Conservation (phyloP, 1,139 yeast genomes). For the Sugiyamaella sp. region DNA sequence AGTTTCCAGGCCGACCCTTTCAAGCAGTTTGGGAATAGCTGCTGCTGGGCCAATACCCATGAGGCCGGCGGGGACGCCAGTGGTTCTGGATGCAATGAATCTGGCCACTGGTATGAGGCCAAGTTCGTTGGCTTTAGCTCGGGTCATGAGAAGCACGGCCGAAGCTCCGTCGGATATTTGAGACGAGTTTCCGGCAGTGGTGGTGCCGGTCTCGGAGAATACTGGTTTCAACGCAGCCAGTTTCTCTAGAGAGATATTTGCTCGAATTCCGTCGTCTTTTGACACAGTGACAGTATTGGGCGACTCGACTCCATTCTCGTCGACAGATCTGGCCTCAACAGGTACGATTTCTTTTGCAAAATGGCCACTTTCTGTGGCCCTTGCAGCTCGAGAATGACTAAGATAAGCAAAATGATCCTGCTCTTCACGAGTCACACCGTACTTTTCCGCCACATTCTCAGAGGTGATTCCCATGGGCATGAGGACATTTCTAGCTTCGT, state of each 20-base stretch:
- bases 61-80: constrained; percentile 46
- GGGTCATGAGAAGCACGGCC: constrained; percentile 46
- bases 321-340: constrained; percentile 40
- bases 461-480: constrained; percentile 50
- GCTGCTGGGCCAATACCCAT: constrained; percentile 51
- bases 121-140: constrained; percentile 44
- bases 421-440: constrained; percentile 39
- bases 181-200: constrained; percentile 51
- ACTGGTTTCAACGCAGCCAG: constrained; percentile 45
- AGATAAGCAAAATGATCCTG: constrained; percentile 47
- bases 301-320: constrained; percentile 30
- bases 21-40: constrained; percentile 37
- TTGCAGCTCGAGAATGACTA: constrained; percentile 46
- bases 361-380: constrained; percentile 45
- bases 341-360: constrained; percentile 48
- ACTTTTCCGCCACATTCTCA: constrained; percentile 44
- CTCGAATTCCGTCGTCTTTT: constrained; percentile 46
- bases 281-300: constrained; percentile 28
- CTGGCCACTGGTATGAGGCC: constrained; percentile 49
- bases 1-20: constrained; percentile 27
- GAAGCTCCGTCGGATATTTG: constrained; percentile 52
- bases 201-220: constrained; percentile 45
- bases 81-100: constrained; percentile 46
- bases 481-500: constrained; percentile 43
- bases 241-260: constrained; percentile 41